These are phyloP conservation scores for Macadamia integrifolia DNA, from an alignment of 164 flowering plant genomes.

Conservation along the genomic window DNA sequence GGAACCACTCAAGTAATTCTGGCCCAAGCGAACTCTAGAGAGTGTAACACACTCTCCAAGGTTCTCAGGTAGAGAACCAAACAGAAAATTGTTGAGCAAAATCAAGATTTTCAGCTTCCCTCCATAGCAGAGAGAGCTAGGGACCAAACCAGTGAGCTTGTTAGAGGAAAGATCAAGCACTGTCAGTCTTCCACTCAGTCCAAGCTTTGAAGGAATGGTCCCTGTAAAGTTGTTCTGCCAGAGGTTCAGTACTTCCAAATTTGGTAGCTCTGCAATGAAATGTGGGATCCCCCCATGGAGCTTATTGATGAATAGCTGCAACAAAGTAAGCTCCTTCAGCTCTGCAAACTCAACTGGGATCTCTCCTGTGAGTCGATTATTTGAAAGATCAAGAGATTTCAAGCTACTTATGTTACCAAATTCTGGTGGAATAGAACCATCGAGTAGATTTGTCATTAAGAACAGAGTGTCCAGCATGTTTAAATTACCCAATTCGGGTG, in stretches of 20 bases:
- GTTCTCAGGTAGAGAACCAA: conserved; percentile 55
- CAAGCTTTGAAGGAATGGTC: conserved; percentile 30
- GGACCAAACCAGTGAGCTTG: conserved; percentile 55
- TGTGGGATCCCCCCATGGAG: conserved; percentile 55
- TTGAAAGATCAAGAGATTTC: conserved; percentile 56
- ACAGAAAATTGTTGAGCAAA: conserved; percentile 49
- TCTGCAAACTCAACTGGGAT: conserved; percentile 45
- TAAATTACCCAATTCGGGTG: conserved; percentile 49
- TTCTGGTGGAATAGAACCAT: conserved; percentile 45
- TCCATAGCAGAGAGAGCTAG: conserved; percentile 44
- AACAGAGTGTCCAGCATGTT: conserved; percentile 51
- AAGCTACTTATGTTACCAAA: conserved; percentile 47
- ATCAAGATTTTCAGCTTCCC: conserved; percentile 41
- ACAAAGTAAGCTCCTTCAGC: conserved; percentile 35
- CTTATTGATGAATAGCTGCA: conserved; percentile 38
- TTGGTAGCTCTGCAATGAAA: conserved; percentile 48
- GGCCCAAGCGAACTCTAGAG: conserved; percentile 43
- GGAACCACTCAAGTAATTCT: conserved; percentile 49
- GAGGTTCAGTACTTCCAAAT: conserved; percentile 51
- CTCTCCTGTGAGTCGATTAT: conserved; percentile 53
- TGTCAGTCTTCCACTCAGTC: conserved; percentile 24
- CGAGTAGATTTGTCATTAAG: conserved; percentile 49
- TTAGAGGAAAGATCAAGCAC: conserved; percentile 57
- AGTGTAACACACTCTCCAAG: conserved; percentile 51
- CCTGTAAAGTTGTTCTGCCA: conserved; percentile 63